Base-by-base conservation (phyloP, 352 stramenopile genomes). In the Globisporangium abappressorium region DNA sequence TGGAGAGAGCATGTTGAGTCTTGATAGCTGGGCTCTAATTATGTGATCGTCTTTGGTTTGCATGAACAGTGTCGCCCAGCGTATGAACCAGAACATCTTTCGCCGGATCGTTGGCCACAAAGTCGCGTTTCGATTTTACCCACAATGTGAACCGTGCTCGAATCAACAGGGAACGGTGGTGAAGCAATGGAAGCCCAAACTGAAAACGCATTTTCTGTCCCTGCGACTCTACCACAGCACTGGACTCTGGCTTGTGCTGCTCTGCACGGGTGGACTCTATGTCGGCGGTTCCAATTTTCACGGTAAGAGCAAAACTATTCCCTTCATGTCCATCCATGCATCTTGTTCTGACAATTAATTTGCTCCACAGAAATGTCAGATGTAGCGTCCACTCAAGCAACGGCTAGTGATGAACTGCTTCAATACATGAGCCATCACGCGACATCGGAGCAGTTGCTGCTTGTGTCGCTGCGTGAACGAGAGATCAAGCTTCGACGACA, bases 131-230 rank as follows among this genome's bases (percentile, higher is more conserved):
- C 86, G 86, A 15, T 96, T 93, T 70, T 96, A 94, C 58, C 88
- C 88, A 43, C 88, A 96, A 71, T 96, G 88, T 62, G 78, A 90
- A 56, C 68, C 77, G 47, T 96, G 88, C 75, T 96, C 88, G 30
- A 96, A 94, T 70, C 75, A 89, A 62, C 86, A 92, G 62, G 76
- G 69, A 12, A 73, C 62, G 7, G 74, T 89, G 18, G 86, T 92
- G 38, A 92, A 91, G 66, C 77, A 85, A 57, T 84, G 68, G 65
- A 83, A 81, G 73, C 78, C 70, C 60, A 91, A 79, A 41, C 71
- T 94, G 36, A 85, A 88, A 60, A 75, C 85, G 53, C 88, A 96
- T 57, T 58, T 94, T 20, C 41, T 63, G 56, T 80, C 81, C 1
- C 70, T 93, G 59, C 85, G 88, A 20, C 58, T 85, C 46, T 94